Conservation (phyloP, 2,329 filamentous ascomycete species). For the Pseudogymnoascus destructans region DNA sequence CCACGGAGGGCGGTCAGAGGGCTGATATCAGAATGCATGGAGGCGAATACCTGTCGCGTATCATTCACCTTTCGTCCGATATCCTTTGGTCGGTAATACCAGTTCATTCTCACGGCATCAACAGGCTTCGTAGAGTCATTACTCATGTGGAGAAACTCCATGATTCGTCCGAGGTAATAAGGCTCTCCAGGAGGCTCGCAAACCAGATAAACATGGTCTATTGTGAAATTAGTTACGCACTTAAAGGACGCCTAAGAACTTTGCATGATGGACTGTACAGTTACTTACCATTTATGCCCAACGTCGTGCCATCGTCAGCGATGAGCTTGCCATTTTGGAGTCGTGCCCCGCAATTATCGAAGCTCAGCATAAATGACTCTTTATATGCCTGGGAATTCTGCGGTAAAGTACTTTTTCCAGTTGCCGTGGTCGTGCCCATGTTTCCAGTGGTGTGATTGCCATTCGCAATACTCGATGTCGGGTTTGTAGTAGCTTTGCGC, state of each 20-base stretch:
- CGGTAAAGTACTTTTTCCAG: not conserved
- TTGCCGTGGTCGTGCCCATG: not conserved
- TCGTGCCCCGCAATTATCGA: conserved; percentile 56
- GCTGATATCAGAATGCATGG: conserved; percentile 96
- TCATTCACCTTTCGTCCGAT: conserved; percentile 87
- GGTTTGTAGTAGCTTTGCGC: conserved; percentile 54
- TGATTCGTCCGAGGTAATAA: conserved; percentile 93
- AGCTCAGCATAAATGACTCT: conserved; percentile 80
- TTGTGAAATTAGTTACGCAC: conserved; percentile 14
- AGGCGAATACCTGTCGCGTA: conserved; percentile 81
- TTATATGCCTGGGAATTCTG: conserved; percentile 19
- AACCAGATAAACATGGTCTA: conserved; percentile 85
- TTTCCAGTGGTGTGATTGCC: conserved; percentile 12
- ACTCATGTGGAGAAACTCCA: conserved; percentile 86
- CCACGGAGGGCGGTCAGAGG: conserved; percentile 85
- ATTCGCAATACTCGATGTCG: conserved; percentile 19
- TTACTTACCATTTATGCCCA: conserved; percentile 71
- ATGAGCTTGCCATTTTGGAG: conserved; percentile 66
- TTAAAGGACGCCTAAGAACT: conserved; percentile 11
- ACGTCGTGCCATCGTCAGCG: conserved; percentile 78
- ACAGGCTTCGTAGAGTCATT: conserved; percentile 62
- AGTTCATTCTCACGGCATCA: conserved; percentile 85
- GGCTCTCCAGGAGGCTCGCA: conserved; percentile 96
- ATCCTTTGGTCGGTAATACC: conserved; percentile 95
- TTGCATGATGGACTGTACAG: not conserved